Evolutionary conservation across 2,329 filamentous ascomycete genomes (phyloP), one percentile per base, ranked within the genome.

Genomic region (Colletotrichum tamarilloi): DNA sequence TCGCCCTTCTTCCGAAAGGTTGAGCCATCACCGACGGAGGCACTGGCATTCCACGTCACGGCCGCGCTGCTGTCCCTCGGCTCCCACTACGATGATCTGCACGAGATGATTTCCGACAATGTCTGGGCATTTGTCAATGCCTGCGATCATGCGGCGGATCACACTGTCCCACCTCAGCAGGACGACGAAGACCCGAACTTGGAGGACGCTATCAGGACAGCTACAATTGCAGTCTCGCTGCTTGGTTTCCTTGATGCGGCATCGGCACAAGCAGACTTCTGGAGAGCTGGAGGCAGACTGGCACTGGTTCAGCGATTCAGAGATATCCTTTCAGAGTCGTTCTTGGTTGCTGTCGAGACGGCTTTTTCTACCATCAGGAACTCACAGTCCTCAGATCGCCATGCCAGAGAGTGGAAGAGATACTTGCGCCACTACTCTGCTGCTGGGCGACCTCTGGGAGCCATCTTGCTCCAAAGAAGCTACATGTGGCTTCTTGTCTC

Each of bases 321-420:
- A 66, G 86, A 88, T 38, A 88, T 98, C 22, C 86, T 99, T 14
- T 96, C 95, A 0, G 95, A 98, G 78, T 87, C 91, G 7, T 98
- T 97, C 80, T 88, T 98, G 76, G 90, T 97, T 14, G 92, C 94
- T 2, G 90, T 98, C 49, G 97, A 98, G 83, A 95, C 94, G 0
- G 94, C 95, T 9, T 92, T 98, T 71, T 98, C 96, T 9, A 95
- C 94, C 9, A 93, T 98, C 75, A 93, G 96, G 68, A 97, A 97
- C 82, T 89, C 92, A 2, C 91, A 91, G 76, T 88, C 88, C 32
- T 85, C 91, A 28, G 92, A 94, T 75, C 87, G 88, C 60, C 85
- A 89, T 32, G 86, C 94, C 24, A 93, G 92, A 78, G 94, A 98
- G 76, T 99, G 97, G 97, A 97, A 94, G 83, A 91, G 92, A 75